A percentile compares a stretch with the other conserved stretches of the same genome.
Conservation (phyloP, 768 basidiomycete species). For the Jaapia argillacea region DNA sequence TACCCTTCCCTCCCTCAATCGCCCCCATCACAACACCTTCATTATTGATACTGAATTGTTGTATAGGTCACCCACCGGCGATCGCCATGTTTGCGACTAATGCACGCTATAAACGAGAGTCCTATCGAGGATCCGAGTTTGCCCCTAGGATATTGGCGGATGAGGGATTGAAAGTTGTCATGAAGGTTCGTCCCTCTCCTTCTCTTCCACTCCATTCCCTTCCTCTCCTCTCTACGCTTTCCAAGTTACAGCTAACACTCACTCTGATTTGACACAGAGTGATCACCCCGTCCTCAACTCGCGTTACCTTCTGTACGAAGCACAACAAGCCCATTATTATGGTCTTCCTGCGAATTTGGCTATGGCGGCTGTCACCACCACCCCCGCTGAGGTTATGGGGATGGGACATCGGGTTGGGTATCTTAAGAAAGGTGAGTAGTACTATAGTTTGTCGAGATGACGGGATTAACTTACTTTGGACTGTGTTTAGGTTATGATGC, state of each 20-base stretch:
- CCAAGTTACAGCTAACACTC: slow-evolving; percentile 2
- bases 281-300: slow-evolving; percentile 48
- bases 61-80: slow-evolving; percentile 53
- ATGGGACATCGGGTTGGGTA: slow-evolving; percentile 70
- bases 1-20: too few relatives aligned
- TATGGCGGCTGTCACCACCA: slow-evolving; percentile 59
- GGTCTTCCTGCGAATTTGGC: slow-evolving; percentile 59
- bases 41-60: not conserved
- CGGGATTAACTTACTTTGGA: not conserved
- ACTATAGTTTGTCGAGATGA: not conserved
- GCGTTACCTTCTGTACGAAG: slow-evolving; percentile 46
- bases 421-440: slow-evolving; percentile 38
- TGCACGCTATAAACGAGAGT: slow-evolving; percentile 55
- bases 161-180: slow-evolving; percentile 43
- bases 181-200: slow-evolving; percentile 35
- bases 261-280: slow-evolving; percentile 21
- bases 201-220: not conserved
- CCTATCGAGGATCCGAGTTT: slow-evolving; percentile 57
- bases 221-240: not conserved
- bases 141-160: slow-evolving; percentile 51
- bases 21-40: not conserved
- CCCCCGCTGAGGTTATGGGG: slow-evolving; percentile 62
- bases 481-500: slow-evolving; percentile 52
- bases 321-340: slow-evolving; percentile 60
- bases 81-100: slow-evolving; percentile 77